Evolutionary conservation across 2,329 filamentous ascomycete species (phyloP), one percentile per base, ranked within the genome.

Genomic region (Epichloe sibirici): DNA sequence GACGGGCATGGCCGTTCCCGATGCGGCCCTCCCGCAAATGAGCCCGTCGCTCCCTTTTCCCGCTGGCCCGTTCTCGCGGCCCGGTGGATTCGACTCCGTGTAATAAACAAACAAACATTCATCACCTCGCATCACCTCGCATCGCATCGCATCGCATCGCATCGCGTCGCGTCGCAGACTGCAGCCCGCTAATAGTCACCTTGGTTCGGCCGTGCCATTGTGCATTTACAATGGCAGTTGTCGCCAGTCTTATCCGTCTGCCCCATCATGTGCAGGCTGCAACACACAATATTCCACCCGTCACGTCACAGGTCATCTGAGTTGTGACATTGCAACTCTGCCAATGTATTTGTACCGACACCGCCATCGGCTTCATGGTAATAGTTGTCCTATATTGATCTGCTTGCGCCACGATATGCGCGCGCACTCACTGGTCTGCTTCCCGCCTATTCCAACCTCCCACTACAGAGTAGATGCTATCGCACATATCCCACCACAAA

Each of bases 1-100:
- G 34, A 42, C 42, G 28, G 28, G 37, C 25, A 25, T 28, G 50
- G 50, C 39, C 51, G n/a, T 50, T 35, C 25, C 13, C 13, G 6
- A 53, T 46, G 51, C 47, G 51, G 42, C 51, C 51, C 49, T 53
- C 42, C 40, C 51, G 51, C 40, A 43, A 21, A 43, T 25, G 6
- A 43, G 21, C 37, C 37, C 47, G 7, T 40, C 34, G 12, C 34
- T 44, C 34, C 9, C 35, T 47, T 51, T 42, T 42, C 50, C 53
- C n/a, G 49, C 48, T 31, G 39, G 28, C 46, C 39, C 23, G 23
- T 38, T 42, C 5, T 45, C 13, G 34, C 39, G 52, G 37, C 49
- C 47, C 47, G 12, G 25, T 17, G 9, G 38, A 28, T 34, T 8
- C n/a, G 25, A 11, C 34, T 8, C 8, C 23, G 46, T 48, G 46